A percentile compares a stretch with the other conserved stretches of the same genome.
These are phyloP conservation scores for Scutellaria minor DNA, from an alignment of 257 asterid species.

Conservation along the genomic window DNA sequence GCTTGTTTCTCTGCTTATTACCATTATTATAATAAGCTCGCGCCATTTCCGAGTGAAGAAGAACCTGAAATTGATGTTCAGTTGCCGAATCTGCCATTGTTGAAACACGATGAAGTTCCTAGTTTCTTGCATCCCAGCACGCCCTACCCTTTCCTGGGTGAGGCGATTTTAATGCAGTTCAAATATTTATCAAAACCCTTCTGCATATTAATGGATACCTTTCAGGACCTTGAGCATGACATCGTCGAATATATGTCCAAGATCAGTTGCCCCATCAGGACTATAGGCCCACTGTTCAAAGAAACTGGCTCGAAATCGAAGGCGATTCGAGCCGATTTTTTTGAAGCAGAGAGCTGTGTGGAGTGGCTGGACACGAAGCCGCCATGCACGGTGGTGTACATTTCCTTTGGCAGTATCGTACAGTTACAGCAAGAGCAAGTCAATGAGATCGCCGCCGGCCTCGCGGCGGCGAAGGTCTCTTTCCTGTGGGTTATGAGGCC, in stretches of 20 bases:
- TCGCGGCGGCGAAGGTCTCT: constrained; percentile 47
- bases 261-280: constrained; percentile 49
- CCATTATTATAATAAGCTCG: constrained; percentile 42
- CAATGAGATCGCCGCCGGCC: constrained; percentile 65
- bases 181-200: constrained; percentile 47
- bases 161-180: constrained; percentile 57
- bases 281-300: constrained; percentile 70
- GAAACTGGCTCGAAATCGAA: neutral
- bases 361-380: constrained; percentile 64
- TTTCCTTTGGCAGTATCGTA: constrained; percentile 76
- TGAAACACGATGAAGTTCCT: constrained; percentile 70
- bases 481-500: constrained; percentile 70
- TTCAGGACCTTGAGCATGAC: constrained; percentile 61
- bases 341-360: constrained; percentile 44
- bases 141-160: constrained; percentile 30
- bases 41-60: constrained; percentile 53
- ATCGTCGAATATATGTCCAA: constrained; percentile 50
- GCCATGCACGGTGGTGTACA: constrained; percentile 59
- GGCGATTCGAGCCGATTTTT: constrained; percentile 45
- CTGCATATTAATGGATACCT: constrained; percentile 67
- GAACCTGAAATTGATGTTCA: constrained; percentile 52
- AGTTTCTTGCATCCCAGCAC: constrained; percentile 59
- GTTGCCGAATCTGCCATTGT: constrained; percentile 58
- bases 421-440: constrained; percentile 59
- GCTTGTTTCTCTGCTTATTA: constrained; percentile 64